Evolutionary conservation across 1,284 basidiomycete species (phyloP).

Genomic region (Hypsizygus ulmarius): DNA sequence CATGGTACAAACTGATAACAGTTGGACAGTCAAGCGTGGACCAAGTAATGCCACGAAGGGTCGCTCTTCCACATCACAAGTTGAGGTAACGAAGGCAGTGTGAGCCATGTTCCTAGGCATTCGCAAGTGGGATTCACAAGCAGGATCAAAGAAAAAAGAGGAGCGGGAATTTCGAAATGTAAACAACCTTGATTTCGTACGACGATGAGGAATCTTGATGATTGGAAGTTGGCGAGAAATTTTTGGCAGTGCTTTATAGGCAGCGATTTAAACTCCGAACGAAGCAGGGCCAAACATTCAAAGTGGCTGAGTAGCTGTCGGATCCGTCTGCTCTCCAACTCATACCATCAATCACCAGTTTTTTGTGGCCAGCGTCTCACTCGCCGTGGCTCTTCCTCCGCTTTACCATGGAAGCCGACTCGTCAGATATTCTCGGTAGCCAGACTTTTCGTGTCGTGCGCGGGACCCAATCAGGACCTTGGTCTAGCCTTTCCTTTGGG

Average conservation of each 20-base stretch:
- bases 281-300: conserved; percentile 32
- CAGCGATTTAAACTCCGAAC: conserved; percentile 24
- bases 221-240: not conserved
- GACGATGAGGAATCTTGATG: conserved; percentile 9
- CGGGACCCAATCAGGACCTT: conserved; percentile 25
- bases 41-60: conserved; percentile 34
- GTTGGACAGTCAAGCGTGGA: conserved; percentile 71
- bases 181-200: conserved; percentile 16
- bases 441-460: conserved; percentile 41
- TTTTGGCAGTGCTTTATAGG: conserved; percentile 14
- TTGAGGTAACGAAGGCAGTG: conserved; percentile 69
- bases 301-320: conserved; percentile 26
- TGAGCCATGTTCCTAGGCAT: conserved; percentile 68
- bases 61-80: conserved; percentile 65
- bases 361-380: conserved; percentile 29
- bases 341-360: conserved; percentile 33
- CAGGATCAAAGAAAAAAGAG: conserved; percentile 15
- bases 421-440: conserved; percentile 66
- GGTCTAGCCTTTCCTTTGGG: conserved; percentile 35
- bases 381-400: conserved; percentile 23
- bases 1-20: conserved; percentile 39
- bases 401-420: conserved; percentile 52
- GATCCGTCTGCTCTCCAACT: conserved; percentile 21
- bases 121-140: conserved; percentile 46
- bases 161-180: conserved; percentile 2